Percentiles rank a stretch among this genome's conserved stretches.
phyloP scores from a whole-genome alignment of 2,329 filamentous ascomycete genomes.

The Neophaeococcomyces mojaviensis region DNA sequence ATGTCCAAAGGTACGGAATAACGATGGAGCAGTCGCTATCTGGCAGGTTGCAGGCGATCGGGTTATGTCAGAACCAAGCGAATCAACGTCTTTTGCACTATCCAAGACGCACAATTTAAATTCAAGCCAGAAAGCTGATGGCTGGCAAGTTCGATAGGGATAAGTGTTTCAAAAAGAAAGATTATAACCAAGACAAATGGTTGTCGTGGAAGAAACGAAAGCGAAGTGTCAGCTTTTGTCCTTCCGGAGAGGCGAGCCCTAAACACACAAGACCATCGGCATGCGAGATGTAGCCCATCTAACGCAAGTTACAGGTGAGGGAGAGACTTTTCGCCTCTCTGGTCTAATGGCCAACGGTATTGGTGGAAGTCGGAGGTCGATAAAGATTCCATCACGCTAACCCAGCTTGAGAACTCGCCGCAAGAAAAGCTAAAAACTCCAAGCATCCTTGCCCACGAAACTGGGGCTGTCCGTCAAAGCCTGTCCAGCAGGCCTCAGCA shows the following conservation, averaged over 20 bases:
- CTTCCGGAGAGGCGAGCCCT: background rate
- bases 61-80: conserved; percentile 3
- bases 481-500: background rate
- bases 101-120: background rate
- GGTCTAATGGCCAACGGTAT: background rate
- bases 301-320: background rate
- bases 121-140: background rate
- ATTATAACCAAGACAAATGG: background rate
- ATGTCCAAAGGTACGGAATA: background rate
- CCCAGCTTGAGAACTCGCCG: background rate
- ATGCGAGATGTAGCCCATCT: background rate
- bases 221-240: background rate
- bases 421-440: background rate
- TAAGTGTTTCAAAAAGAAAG: background rate
- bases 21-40: no score
- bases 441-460: background rate
- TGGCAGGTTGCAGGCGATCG: conserved; percentile 3
- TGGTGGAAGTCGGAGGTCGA: background rate
- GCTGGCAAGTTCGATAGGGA: conserved; percentile 1
- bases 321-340: conserved; percentile 1
- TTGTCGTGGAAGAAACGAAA: background rate
- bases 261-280: background rate
- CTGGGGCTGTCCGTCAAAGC: background rate
- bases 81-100: background rate
- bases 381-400: background rate